Evolutionary conservation across 1,139 yeast species (phyloP), one percentile per base, ranked within the genome.

Genomic region (Hyphopichia fennica): DNA sequence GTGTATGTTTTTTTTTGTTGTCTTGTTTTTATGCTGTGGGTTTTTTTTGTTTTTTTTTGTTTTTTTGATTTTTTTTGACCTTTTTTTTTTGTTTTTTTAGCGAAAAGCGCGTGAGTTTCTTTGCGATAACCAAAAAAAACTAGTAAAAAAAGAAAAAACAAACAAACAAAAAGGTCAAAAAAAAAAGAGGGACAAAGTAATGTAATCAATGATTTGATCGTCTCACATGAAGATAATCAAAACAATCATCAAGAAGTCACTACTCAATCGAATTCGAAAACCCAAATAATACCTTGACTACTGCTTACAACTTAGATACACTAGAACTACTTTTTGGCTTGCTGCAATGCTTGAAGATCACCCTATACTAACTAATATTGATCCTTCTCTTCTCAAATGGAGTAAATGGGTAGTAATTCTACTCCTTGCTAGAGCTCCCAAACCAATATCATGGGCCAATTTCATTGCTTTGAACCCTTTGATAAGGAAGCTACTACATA

Each of bases 381-480:
- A 50, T 31, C 51, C 55, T 7, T 41, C 58, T 10, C 38, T 54
- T 6, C 38, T 48, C 31, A 62, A 56, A 39, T 68, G 72, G 67
- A 43, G 58, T 40, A 65, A 62, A 46, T 66, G 71, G 67, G 59
- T 59, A 13, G 44, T 60, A 14, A 41, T 63, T 2, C 53, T 70
- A 5, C 50, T 60, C 7, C 45, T 56, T 1, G 50, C 63, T 1
- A 53, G 67, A 11, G 56, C 61, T 5, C 57, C 56, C 10, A 55
- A 58, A n/a, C 62, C 73, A 3, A 35, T 60, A 9, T 50, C 47
- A 25, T 67, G 68, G 69, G 47, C 73, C 7, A 58, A 62, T 43
- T 69, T 69, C 44, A 45, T 70, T 13, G 44, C 67, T 4, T 55
- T 68, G 38, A 68, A 71, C 45, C 72, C 72, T 17, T 28, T 28